phyloP scores from a whole-genome alignment of 495 filamentous ascomycete genomes.

The Aspergillus panamensis region DNA sequence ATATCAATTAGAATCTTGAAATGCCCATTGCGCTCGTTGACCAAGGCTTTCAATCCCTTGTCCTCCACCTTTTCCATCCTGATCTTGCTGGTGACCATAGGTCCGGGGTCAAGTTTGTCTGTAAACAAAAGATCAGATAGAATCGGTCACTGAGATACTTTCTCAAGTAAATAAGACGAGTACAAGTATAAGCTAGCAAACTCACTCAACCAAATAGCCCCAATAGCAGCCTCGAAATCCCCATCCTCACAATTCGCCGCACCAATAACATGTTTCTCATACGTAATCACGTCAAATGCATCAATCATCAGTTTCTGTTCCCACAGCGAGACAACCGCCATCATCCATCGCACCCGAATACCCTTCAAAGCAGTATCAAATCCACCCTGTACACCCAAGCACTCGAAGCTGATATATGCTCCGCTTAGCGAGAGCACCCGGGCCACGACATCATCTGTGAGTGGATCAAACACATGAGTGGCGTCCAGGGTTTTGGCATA shows the following conservation, averaged over 20 bases:
- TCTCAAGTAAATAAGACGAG: background rate
- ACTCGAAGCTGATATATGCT: conserved; percentile 28
- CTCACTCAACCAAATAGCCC: conserved; percentile 49
- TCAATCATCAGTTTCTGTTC: conserved; percentile 25
- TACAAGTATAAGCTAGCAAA: conserved; percentile 22
- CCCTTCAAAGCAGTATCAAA: conserved; percentile 27
- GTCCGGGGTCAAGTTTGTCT: conserved; percentile 31
- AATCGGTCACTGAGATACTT: conserved; percentile 4
- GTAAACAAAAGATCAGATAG: background rate
- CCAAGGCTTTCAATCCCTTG: conserved; percentile 51
- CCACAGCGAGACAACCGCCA: conserved; percentile 29
- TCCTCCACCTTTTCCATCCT: conserved; percentile 50
- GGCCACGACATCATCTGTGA: conserved; percentile 21
- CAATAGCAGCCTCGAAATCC: conserved; percentile 55
- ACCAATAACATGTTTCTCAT: conserved; percentile 28
- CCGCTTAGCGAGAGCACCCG: conserved; percentile 21
- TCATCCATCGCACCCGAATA: conserved; percentile 24
- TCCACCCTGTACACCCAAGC: conserved; percentile 29
- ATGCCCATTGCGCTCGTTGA: conserved; percentile 51
- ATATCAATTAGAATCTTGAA: conserved; percentile 49
- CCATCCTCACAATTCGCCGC: conserved; percentile 42
- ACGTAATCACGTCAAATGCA: conserved; percentile 23
- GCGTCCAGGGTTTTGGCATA: conserved; percentile 24
- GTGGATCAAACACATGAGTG: conserved; percentile 23
- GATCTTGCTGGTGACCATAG: conserved; percentile 57